Percentiles rank a stretch among this genome's conserved stretches.
Conservation (phyloP, 768 basidiomycete genomes). For the Rhizopogon vinicolor region DNA sequence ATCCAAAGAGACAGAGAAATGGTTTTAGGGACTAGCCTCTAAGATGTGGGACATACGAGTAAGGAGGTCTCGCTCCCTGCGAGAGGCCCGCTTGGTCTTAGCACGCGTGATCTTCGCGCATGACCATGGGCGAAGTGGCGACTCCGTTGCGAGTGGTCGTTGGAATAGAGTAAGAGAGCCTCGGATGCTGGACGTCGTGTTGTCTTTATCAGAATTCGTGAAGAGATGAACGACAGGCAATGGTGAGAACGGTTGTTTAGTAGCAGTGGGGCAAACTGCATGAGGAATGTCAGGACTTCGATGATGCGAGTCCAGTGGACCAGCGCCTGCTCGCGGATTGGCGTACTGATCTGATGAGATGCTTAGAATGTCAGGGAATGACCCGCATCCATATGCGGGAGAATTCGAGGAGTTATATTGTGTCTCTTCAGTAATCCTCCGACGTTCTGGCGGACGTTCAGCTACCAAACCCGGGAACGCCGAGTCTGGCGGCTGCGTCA, state of each 20-base stretch:
- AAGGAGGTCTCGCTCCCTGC: constrained; percentile 9
- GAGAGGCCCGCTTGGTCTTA: constrained; percentile 19
- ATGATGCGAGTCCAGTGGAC: background rate
- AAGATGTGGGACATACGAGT: background rate
- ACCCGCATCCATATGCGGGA: background rate
- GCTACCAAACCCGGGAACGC: too few relatives aligned
- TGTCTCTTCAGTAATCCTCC: background rate
- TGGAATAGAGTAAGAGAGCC: background rate
- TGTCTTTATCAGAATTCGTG: background rate
- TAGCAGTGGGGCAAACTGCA: background rate
- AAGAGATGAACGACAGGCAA: background rate
- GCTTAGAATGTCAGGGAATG: background rate
- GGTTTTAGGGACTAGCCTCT: background rate
- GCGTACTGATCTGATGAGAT: background rate
- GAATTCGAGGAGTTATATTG: background rate
- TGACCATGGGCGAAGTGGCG: constrained; percentile 16
- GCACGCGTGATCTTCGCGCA: constrained; percentile 28
- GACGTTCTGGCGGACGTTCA: too few relatives aligned
- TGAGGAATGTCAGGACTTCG: background rate
- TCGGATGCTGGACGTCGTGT: background rate
- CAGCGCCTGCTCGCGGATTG: background rate
- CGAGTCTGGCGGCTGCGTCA: background rate
- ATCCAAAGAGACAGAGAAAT: background rate
- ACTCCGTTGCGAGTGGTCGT: background rate
- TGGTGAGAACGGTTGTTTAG: background rate